phyloP scores from a whole-genome alignment of 106 monocot genomes.

The Xerophyta viscosa region DNA sequence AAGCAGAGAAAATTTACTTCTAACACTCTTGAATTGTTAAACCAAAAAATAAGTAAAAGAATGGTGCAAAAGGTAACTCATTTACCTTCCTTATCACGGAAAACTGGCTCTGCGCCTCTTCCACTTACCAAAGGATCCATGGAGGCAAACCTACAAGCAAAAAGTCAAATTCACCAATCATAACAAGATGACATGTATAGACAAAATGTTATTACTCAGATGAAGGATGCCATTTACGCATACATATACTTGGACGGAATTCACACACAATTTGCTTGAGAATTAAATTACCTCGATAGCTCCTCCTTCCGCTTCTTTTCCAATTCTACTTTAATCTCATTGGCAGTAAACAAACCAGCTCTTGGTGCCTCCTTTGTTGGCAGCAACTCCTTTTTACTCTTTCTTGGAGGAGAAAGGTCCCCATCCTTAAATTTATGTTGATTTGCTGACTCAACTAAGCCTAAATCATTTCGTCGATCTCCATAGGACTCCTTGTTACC shows the following conservation, averaged over 20 bases:
- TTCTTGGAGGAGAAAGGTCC: conserved; percentile 39
- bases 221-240: too few species aligned
- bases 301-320: conserved; percentile 52
- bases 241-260: too few species aligned
- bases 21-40: too few species aligned
- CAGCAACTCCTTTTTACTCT: conserved; percentile 10
- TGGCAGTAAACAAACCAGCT: conserved; percentile 37
- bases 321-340: conserved; percentile 44
- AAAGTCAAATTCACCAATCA: not conserved
- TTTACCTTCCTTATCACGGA: conserved; percentile 67
- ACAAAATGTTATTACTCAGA: too few species aligned
- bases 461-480: too few species aligned
- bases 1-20: too few species aligned
- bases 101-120: conserved; percentile 61
- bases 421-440: too few species aligned
- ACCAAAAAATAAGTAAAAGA: too few species aligned
- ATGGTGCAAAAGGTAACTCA: too few species aligned
- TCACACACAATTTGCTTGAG: too few species aligned
- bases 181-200: too few species aligned
- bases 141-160: conserved; percentile 40
- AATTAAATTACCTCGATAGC: conserved; percentile 21
- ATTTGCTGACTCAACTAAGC: too few species aligned
- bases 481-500: conserved; percentile 10
- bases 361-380: conserved; percentile 17
- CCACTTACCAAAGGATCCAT: conserved; percentile 47